Base-by-base conservation (phyloP, 1,139 yeast species). In the Candida tropicalis region DNA sequence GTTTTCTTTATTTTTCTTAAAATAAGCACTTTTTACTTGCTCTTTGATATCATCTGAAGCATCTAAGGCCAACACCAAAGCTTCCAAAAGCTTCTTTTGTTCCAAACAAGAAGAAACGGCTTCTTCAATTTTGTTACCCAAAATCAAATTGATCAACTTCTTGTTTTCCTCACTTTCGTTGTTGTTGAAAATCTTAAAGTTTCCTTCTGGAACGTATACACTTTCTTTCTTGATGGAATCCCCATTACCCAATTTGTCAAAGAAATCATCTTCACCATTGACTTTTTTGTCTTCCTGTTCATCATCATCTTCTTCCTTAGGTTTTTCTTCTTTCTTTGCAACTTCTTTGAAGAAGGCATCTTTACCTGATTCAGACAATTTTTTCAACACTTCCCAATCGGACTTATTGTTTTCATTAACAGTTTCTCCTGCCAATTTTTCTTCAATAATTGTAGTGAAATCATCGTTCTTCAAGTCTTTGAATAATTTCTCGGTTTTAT, bases 321-420 rank as follows among this genome's bases (percentile, higher is more conserved):
- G 28, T 9, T 20, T 26, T 6, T 34, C 35, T 28, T 39, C 39
- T 3, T 20, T 18, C 16, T 32, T 28, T 8, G 15, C 29, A 45
- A 45, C 52, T 12, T 43, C 32, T 61, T 47, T 50, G 26, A 63
- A 56, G 35, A 75, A 58, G n/a, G 66, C 53, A 4, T 63, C 55
- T 41, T 77, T 81, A 35, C 83, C 87, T 39, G 71, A 68, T 40
- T 65, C 59, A 3, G 83, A 63, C 42, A 88, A 67, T 42, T 80
- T 74, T 51, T 79, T 70, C 53, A 93, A 76, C 28, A 89, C 65
- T 48, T 75, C 73, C 98, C 98, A 93, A 61, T 90, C 97, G 23
- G 79, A 70, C 50, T 76, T 76, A 50, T 82, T 84, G 12, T 66
- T 59, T 1, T 63, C 68, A 45, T 73, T 65, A 5, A 67, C 68